These are phyloP conservation scores for Fusarium zealandicum DNA, from an alignment of 2,329 filamentous ascomycete genomes.

Conservation along the genomic window DNA sequence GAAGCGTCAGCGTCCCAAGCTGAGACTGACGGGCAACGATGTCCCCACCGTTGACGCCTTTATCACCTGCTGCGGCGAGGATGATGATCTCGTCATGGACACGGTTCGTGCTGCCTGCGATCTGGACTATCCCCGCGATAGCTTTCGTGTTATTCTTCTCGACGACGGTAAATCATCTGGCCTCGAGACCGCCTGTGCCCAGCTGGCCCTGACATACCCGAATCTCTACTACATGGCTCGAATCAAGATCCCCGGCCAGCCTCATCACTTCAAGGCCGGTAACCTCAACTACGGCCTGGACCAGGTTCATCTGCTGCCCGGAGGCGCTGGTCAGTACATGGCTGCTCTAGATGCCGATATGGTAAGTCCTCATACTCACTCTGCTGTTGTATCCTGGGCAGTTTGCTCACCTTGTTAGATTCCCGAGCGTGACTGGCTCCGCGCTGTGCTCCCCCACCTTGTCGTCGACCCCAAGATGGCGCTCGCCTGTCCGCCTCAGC, in stretches of 20 bases:
- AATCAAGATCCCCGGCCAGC: constrained; percentile 55
- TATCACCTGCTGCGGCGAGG: constrained; percentile 65
- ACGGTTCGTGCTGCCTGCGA: constrained; percentile 63
- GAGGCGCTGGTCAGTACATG: constrained; percentile 64
- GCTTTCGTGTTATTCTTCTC: constrained; percentile 62
- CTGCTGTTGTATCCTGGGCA: too few relatives aligned
- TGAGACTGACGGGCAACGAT: constrained; percentile 57
- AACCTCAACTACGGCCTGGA: constrained; percentile 69
- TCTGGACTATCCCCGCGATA: constrained; percentile 61
- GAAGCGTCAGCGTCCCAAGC: constrained; percentile 59
- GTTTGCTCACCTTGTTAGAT: constrained; percentile 51
- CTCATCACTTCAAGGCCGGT: constrained; percentile 69
- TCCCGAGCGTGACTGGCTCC: constrained; percentile 66
- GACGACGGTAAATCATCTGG: constrained; percentile 60
- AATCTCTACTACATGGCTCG: constrained; percentile 63
- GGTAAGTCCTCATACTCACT: constrained; percentile 44
- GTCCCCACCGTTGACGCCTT: constrained; percentile 64
- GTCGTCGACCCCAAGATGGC: constrained; percentile 64
- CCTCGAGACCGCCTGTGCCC: constrained; percentile 51
- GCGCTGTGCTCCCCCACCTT: constrained; percentile 65
- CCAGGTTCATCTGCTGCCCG: constrained; percentile 57
- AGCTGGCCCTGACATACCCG: constrained; percentile 50
- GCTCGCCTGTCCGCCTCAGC: constrained; percentile 66
- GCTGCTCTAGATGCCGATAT: constrained; percentile 73
- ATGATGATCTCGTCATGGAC: constrained; percentile 62